These are phyloP conservation scores for Cicer chorassanicum DNA, from an alignment of 306 rosid genomes.

Conservation along the genomic window DNA sequence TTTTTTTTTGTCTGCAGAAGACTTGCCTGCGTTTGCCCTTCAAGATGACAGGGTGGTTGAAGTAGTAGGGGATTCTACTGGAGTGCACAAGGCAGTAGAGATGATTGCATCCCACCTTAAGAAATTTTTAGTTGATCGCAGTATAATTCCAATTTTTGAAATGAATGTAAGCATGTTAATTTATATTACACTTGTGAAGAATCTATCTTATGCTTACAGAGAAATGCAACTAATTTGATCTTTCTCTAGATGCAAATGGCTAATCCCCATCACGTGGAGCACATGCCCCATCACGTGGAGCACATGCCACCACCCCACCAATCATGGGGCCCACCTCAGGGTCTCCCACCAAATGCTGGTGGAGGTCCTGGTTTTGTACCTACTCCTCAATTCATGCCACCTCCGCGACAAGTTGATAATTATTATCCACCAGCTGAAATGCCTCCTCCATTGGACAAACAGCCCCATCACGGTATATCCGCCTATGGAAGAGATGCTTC, in stretches of 20 bases:
- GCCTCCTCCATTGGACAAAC: constrained; percentile 83
- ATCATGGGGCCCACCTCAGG: constrained; percentile 93
- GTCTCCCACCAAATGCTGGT: constrained; percentile 72
- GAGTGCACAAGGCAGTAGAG: constrained; percentile 90
- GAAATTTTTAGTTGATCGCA: constrained; percentile 93
- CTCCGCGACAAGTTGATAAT: constrained; percentile 78
- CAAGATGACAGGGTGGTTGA: constrained; percentile 98
- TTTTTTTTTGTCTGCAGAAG: constrained; percentile 67
- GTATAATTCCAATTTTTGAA: constrained; percentile 86
- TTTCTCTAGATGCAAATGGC: constrained; percentile 83
- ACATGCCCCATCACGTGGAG: constrained; percentile 63
- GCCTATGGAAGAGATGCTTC: constrained; percentile 93
- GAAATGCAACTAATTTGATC: constrained; percentile 40
- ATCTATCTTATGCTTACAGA: constrained; percentile 22
- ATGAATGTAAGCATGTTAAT: constrained; percentile 64
- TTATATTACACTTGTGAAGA: constrained; percentile 6
- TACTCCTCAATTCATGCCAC: constrained; percentile 82
- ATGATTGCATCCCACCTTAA: constrained; percentile 88
- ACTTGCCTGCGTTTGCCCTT: constrained; percentile 89
- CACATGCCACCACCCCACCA: constrained; percentile 69
- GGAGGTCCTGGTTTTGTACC: constrained; percentile 93
- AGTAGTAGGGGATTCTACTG: constrained; percentile 80
- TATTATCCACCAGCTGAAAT: constrained; percentile 79
- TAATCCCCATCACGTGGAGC: constrained; percentile 70
- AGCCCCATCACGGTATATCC: constrained; percentile 95